Conservation (phyloP, 345 rosid species). For the Eucalyptus microcorys region DNA sequence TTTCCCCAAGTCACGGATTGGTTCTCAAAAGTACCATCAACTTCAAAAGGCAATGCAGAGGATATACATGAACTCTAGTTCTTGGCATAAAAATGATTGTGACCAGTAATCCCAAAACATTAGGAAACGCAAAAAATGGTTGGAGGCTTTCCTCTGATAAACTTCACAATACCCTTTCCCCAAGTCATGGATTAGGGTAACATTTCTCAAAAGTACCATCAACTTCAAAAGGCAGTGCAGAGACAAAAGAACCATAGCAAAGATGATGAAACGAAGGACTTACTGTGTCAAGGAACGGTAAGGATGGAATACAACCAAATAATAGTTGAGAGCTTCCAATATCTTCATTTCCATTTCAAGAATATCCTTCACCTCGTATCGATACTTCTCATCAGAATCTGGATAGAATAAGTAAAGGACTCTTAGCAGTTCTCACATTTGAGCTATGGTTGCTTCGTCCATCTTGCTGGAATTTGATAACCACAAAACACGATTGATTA, state of each 20-base stretch:
- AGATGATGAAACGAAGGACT: conserved; percentile 2
- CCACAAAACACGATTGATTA: not conserved
- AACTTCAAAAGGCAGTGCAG: not conserved
- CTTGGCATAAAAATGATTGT: not conserved
- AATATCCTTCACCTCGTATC: conserved; percentile 79
- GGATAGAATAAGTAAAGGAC: conserved; percentile 5
- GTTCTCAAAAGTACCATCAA: not conserved
- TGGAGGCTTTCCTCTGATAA: not conserved
- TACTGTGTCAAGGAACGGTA: conserved; percentile 81
- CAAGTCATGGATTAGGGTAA: not conserved
- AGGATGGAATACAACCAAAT: conserved; percentile 91
- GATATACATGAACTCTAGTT: not conserved
- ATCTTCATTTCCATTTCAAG: conserved; percentile 99
- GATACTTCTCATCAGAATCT: conserved; percentile 78
- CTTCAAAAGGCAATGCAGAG: not conserved
- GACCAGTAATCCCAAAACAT: not conserved
- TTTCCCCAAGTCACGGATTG: not conserved
- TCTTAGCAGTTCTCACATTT: conserved; percentile 1
- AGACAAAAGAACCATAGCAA: not conserved
- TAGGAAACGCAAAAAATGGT: not conserved
- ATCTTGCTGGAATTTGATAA: not conserved
- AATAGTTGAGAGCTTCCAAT: conserved; percentile 86
- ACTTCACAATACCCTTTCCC: not conserved
- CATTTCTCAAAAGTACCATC: not conserved
- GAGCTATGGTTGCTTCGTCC: not conserved